Conservation (phyloP, 345 rosid species). For the Melaleuca alternifolia region DNA sequence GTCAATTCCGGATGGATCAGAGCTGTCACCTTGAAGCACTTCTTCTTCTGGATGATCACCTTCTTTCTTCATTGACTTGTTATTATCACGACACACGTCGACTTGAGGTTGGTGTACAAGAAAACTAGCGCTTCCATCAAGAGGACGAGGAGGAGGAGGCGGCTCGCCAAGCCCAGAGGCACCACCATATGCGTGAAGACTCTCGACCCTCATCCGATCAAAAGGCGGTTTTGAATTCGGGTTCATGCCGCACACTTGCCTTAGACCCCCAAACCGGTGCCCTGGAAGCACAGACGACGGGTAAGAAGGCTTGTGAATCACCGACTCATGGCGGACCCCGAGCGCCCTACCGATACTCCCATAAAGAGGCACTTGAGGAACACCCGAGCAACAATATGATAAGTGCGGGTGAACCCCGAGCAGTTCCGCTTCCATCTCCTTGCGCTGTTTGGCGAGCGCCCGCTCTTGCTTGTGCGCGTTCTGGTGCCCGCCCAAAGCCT, state of each 20-base stretch:
- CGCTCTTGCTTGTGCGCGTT: constrained; percentile 79
- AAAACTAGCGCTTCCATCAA: background rate
- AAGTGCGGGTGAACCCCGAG: background rate
- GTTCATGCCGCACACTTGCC: background rate
- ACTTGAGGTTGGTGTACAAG: background rate
- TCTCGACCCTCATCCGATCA: background rate
- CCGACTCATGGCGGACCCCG: background rate
- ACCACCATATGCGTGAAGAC: background rate
- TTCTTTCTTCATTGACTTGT: background rate
- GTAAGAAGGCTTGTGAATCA: background rate
- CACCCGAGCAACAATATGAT: background rate
- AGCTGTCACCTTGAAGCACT: background rate
- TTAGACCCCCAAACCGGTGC: background rate
- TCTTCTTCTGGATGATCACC: background rate
- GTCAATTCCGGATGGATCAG: background rate
- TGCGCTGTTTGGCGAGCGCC: constrained; percentile 39
- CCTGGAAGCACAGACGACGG: background rate
- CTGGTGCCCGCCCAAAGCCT: constrained; percentile 76
- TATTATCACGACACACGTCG: background rate
- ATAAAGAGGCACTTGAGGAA: background rate
- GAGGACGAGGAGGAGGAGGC: background rate
- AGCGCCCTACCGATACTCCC: background rate
- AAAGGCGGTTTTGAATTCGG: background rate
- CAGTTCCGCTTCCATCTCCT: constrained; percentile 2
- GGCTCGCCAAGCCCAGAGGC: background rate